A percentile compares a stretch with the other conserved stretches of the same genome.
Conservation (phyloP, 176 grass and related monocot genomes). For the Sorghum bicolor region DNA sequence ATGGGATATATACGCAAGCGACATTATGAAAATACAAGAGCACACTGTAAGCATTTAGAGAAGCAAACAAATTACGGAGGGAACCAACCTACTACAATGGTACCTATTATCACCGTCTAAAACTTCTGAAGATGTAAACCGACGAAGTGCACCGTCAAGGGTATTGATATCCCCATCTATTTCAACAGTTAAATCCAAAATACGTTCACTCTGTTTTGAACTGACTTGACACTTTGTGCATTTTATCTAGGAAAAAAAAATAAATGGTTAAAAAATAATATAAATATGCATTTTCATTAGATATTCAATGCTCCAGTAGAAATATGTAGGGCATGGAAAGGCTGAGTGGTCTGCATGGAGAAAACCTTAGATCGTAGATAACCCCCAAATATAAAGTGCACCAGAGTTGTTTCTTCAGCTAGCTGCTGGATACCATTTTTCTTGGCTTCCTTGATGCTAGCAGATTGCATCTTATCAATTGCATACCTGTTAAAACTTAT, state of each 20-base stretch:
- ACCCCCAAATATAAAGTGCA: constrained; percentile 88
- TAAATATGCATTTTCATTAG: background rate
- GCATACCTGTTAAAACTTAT: constrained; percentile 64
- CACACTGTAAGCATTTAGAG: background rate
- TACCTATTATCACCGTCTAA: constrained; percentile 93
- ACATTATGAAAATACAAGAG: background rate
- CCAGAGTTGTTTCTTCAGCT: constrained; percentile 74
- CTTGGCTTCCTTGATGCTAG: constrained; percentile 66
- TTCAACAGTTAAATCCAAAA: constrained; percentile 92
- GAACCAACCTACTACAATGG: constrained; percentile 66
- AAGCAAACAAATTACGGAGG: constrained; percentile 13
- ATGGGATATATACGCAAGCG: constrained; percentile 2
- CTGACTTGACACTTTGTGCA: constrained; percentile 68
- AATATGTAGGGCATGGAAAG: constrained; percentile 18
- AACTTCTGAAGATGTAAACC: constrained; percentile 81
- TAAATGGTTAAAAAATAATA: constrained; percentile 5
- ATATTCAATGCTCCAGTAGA: constrained; percentile 7
- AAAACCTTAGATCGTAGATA: constrained; percentile 90
- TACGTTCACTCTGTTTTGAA: constrained; percentile 70
- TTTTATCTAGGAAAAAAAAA: constrained; percentile 67
- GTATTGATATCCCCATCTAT: constrained; percentile 79
- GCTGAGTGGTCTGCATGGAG: background rate
- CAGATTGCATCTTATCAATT: constrained; percentile 92
- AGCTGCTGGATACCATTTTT: constrained; percentile 35
- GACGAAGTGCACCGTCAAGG: constrained; percentile 78